phyloP scores from a whole-genome alignment of 73 alveolate species.

The Stentor coeruleus region DNA sequence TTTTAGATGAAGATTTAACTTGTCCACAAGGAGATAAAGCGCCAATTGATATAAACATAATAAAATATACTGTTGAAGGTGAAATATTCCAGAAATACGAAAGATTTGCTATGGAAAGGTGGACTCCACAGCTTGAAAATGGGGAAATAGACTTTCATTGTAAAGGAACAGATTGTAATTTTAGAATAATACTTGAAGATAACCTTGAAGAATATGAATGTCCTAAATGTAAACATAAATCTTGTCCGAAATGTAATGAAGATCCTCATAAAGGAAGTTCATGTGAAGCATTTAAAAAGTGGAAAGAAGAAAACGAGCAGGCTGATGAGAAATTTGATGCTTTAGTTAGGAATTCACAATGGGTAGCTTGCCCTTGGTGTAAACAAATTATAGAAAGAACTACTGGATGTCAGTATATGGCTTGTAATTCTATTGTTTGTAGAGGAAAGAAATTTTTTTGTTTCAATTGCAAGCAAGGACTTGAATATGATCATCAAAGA shows the following conservation, averaged over 20 bases:
- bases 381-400: conserved; percentile 4
- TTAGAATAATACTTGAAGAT: background rate
- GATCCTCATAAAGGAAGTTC: background rate
- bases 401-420: conserved; percentile 18
- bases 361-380: conserved; percentile 23
- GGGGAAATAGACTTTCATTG: conserved; percentile 4
- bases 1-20: background rate
- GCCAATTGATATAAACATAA: conserved; percentile 9
- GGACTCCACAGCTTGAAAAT: background rate
- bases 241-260: conserved; percentile 12
- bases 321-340: conserved; percentile 5
- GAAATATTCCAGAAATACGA: background rate
- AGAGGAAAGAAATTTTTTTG: conserved; percentile 19
- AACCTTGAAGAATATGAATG: conserved; percentile 1
- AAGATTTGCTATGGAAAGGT: background rate
- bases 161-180: background rate
- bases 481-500: background rate
- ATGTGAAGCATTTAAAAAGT: conserved; percentile 6
- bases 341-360: background rate
- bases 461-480: conserved; percentile 20
- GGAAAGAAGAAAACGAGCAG: conserved; percentile 20
- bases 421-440: background rate
- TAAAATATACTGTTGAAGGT: background rate
- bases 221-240: background rate
- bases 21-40: background rate